phyloP scores from a whole-genome alignment of 176 grass and related monocot species.

The Canna indica region DNA sequence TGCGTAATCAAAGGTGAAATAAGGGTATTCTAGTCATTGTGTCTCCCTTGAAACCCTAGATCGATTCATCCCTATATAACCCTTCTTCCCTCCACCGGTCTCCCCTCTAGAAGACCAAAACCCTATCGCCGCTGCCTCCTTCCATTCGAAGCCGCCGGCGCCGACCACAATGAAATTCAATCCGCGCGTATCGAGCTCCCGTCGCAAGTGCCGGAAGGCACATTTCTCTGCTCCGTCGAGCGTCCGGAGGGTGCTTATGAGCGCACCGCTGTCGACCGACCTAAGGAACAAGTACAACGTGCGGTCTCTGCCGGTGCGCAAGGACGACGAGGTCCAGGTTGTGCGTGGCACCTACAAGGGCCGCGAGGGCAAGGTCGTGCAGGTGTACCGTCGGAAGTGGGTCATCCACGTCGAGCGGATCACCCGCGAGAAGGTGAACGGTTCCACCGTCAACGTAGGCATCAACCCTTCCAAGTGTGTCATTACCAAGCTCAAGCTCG shows the following conservation, averaged over 20 bases:
- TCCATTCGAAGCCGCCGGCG: neutral
- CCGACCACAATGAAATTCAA: constrained; percentile 4
- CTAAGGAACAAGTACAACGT: constrained; percentile 5
- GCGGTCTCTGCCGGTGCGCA: constrained; percentile 7
- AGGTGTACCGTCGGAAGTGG: constrained; percentile 16
- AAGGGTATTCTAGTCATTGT: neutral
- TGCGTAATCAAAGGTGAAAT: neutral
- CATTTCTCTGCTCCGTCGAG: constrained; percentile 10
- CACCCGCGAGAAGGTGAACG: constrained; percentile 15
- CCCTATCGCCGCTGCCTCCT: no score
- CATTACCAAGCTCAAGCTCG: neutral
- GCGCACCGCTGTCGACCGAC: constrained; percentile 9
- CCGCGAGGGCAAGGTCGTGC: constrained; percentile 10
- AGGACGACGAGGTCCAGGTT: constrained; percentile 4
- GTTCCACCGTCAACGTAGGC: constrained; percentile 5
- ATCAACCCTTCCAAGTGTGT: neutral
- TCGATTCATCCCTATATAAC: no score
- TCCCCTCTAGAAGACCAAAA: neutral
- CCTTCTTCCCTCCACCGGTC: neutral
- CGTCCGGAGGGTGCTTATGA: constrained; percentile 14
- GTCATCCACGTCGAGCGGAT: constrained; percentile 10
- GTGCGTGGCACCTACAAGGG: constrained; percentile 13
- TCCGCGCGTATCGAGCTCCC: neutral
- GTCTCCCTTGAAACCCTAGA: neutral
- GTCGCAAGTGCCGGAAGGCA: constrained; percentile 3